These are phyloP conservation scores for Chimonanthus salicifolius DNA, from an alignment of 164 flowering plant species.

Conservation along the genomic window DNA sequence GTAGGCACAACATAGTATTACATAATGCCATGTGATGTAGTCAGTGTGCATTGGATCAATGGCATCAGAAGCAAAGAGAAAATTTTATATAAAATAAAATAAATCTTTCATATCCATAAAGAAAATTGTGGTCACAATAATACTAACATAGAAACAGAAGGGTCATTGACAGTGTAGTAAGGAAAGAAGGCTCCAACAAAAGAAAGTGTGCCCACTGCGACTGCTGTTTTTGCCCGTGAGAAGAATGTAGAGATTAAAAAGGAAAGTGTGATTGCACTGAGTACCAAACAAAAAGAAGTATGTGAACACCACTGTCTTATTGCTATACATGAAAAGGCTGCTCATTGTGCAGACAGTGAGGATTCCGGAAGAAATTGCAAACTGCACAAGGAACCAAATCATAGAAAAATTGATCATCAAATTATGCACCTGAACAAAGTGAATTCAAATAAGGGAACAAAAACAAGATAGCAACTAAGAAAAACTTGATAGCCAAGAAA, in stretches of 20 bases:
- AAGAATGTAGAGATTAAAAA: conserved; percentile 92
- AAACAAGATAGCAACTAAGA: not conserved
- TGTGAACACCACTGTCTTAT: conserved; percentile 77
- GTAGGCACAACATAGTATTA: too few species aligned
- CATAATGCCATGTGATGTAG: too few species aligned
- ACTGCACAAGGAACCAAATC: conserved; percentile 42
- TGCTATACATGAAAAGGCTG: conserved; percentile 84
- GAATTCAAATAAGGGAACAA: not conserved
- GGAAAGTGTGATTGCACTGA: conserved; percentile 87
- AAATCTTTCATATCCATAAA: too few species aligned
- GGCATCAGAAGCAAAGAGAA: too few species aligned
- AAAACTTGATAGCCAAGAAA: not conserved
- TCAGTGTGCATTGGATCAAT: too few species aligned
- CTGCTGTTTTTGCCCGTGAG: conserved; percentile 93
- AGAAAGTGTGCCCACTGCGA: conserved; percentile 96
- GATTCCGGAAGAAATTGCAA: conserved; percentile 75
- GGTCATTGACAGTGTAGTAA: conserved; percentile 84
- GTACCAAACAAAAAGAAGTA: conserved; percentile 88
- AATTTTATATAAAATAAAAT: too few species aligned
- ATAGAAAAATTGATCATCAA: conserved; percentile 7
- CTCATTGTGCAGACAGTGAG: conserved; percentile 85
- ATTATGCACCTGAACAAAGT: not conserved
- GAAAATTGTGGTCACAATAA: not conserved
- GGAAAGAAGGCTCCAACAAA: conserved; percentile 97
- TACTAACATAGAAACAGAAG: conserved; percentile 74